phyloP scores from a whole-genome alignment of 345 rosid species.

The Acer yangbiense region DNA sequence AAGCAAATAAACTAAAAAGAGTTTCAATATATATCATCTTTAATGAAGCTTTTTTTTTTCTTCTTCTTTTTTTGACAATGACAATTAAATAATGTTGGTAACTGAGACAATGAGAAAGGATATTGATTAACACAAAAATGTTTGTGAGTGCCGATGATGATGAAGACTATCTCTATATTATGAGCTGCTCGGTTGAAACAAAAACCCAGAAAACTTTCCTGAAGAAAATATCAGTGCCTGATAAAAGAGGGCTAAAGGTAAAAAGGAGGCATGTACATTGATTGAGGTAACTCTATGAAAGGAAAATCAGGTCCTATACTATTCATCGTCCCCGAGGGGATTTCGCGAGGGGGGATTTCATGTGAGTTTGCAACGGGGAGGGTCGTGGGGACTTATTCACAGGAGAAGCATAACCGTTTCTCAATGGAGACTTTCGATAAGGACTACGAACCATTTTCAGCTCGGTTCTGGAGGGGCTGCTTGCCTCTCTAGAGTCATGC shows the following conservation, averaged over 20 bases:
- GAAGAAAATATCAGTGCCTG: neutral
- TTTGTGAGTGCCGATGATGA: neutral
- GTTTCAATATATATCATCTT: neutral
- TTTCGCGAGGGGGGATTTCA: constrained; percentile 10
- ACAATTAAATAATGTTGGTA: neutral
- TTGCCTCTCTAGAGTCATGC: constrained; percentile 23
- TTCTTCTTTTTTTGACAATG: neutral
- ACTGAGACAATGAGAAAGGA: neutral
- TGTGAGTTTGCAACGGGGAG: constrained; percentile 17
- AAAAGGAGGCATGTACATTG: constrained; percentile 9
- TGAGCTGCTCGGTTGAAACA: neutral
- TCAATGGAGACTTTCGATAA: constrained; percentile 13
- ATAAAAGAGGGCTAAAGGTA: neutral
- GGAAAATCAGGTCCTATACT: neutral
- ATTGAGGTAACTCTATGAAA: neutral
- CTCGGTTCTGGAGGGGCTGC: constrained; percentile 13
- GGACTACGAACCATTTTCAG: constrained; percentile 5
- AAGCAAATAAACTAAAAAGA: neutral
- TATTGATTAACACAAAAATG: neutral
- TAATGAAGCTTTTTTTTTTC: neutral
- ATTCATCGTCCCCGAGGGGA: constrained; percentile 1
- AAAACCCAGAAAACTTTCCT: constrained; percentile 5
- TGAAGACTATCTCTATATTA: constrained; percentile 1
- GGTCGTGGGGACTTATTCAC: constrained; percentile 17
- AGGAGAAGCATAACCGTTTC: constrained; percentile 15